Evolutionary conservation across 164 flowering plant species (phyloP).

Genomic region (Sextonia rubra): DNA sequence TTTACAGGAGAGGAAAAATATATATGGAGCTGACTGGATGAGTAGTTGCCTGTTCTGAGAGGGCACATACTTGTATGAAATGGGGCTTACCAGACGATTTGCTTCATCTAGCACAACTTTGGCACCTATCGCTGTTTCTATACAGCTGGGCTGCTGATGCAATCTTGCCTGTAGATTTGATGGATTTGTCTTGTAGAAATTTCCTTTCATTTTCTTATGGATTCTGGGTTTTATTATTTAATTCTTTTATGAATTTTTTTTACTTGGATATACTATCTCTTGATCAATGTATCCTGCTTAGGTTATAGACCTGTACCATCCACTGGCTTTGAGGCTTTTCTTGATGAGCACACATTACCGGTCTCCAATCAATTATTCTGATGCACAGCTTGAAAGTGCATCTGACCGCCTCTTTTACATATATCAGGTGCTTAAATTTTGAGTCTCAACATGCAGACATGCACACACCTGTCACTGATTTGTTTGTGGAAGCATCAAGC

Average conservation of each 20-base stretch:
- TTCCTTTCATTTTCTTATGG: neutral
- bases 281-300: conserved; percentile 15
- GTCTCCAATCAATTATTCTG: conserved; percentile 88
- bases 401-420: conserved; percentile 91
- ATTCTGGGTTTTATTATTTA: neutral
- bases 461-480: neutral
- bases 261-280: neutral
- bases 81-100: neutral
- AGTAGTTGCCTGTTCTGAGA: neutral
- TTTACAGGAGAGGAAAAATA: no score
- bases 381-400: conserved; percentile 73
- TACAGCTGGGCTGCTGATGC: neutral
- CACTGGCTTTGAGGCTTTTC: conserved; percentile 88
- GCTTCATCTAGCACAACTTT: neutral
- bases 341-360: conserved; percentile 84
- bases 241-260: neutral
- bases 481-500: neutral
- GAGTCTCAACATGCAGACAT: neutral
- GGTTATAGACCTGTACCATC: conserved; percentile 92
- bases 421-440: conserved; percentile 59
- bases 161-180: no score
- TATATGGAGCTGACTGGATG: neutral
- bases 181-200: neutral
- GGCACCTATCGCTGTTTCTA: neutral
- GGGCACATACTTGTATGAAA: neutral